These are phyloP conservation scores for Piloderma croceum DNA, from an alignment of 768 basidiomycete genomes.

Conservation along the genomic window DNA sequence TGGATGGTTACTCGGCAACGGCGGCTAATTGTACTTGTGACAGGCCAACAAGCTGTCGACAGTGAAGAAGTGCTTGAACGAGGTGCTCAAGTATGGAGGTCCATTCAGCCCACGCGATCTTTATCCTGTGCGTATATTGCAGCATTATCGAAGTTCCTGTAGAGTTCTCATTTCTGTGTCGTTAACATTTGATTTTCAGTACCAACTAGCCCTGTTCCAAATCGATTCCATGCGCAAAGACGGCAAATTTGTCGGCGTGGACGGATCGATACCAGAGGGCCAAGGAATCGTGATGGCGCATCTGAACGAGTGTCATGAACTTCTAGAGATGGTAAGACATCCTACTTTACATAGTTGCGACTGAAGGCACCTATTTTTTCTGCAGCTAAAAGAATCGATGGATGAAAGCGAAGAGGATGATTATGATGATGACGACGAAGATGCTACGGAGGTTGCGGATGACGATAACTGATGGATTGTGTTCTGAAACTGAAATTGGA, in stretches of 20 bases:
- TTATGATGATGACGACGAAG: constrained; percentile 49
- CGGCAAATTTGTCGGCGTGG: constrained; percentile 85
- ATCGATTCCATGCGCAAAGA: constrained; percentile 92
- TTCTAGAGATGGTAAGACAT: constrained; percentile 80
- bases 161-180: constrained; percentile 1
- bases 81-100: constrained; percentile 92
- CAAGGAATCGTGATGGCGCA: constrained; percentile 96
- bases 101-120: constrained; percentile 88
- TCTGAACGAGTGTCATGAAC: constrained; percentile 91
- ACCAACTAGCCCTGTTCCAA: constrained; percentile 91
- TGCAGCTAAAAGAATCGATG: constrained; percentile 78
- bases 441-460: constrained; percentile 4
- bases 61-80: constrained; percentile 94
- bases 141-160: neutral
- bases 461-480: neutral
- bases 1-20: neutral
- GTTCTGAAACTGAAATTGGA: too few relatives aligned
- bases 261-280: constrained; percentile 89
- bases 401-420: constrained; percentile 59
- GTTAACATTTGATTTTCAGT: constrained; percentile 39
- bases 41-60: constrained; percentile 96
- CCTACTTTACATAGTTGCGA: neutral
- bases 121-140: constrained; percentile 66
- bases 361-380: neutral
- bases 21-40: neutral